Evolutionary conservation across 202 grass and related monocot genomes (phyloP).

Genomic region (Panicum hallii): DNA sequence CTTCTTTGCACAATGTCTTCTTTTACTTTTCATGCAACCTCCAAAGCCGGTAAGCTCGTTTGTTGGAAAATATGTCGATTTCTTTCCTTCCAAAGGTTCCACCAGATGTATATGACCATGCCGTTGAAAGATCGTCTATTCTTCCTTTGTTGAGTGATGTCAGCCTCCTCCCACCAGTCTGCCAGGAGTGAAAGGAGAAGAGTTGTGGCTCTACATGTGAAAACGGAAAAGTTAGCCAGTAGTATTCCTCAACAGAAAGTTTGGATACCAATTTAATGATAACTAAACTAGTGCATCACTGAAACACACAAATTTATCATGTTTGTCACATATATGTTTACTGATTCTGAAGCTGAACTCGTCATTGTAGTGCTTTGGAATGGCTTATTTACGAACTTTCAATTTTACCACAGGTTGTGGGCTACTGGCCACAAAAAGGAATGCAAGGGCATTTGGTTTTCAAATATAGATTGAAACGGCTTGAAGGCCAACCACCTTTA

Average conservation of each 20-base stretch:
- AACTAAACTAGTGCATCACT: conserved; percentile 30
- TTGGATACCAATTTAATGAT: conserved; percentile 21
- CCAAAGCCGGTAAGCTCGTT: too few relatives aligned
- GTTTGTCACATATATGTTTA: conserved; percentile 27
- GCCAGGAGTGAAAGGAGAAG: too few relatives aligned
- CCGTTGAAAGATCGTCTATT: too few relatives aligned
- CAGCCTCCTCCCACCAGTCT: too few relatives aligned
- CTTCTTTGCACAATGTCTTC: too few relatives aligned
- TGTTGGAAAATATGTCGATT: too few relatives aligned
- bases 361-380: conserved; percentile 25
- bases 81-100: too few relatives aligned
- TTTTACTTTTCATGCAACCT: too few relatives aligned
- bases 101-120: too few relatives aligned
- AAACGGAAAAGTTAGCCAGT: background rate
- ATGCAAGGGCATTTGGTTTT: conserved; percentile 55
- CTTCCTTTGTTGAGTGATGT: too few relatives aligned
- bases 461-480: conserved; percentile 69
- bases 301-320: background rate
- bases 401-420: conserved; percentile 59
- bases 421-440: conserved; percentile 59
- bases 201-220: too few relatives aligned
- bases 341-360: conserved; percentile 19
- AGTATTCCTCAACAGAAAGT: background rate
- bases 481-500: conserved; percentile 72
- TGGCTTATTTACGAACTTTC: conserved; percentile 43